Evolutionary conservation across 768 basidiomycete species (phyloP).

Genomic region (Megacollybia marginata): DNA sequence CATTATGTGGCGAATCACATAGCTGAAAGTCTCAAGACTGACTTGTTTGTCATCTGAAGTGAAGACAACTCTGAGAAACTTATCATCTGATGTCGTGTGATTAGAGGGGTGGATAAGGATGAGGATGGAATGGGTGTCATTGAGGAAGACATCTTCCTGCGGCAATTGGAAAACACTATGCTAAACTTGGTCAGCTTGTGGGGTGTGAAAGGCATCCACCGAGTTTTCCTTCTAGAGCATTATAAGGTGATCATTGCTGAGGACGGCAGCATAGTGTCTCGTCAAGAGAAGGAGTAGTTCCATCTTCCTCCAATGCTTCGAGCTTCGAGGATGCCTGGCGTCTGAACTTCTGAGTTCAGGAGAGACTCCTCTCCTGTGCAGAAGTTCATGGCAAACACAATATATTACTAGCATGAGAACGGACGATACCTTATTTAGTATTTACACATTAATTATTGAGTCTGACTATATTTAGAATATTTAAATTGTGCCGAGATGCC

Average conservation of each 20-base stretch:
- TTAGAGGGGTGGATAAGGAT: conserved; percentile 79
- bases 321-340: no score
- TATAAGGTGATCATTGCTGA: conserved; percentile 61
- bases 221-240: conserved; percentile 90
- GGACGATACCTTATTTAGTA: no score
- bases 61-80: conserved; percentile 98
- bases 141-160: conserved; percentile 94
- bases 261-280: conserved; percentile 59
- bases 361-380: no score
- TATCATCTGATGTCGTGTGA: conserved; percentile 91
- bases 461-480: no score
- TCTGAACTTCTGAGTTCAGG: no score
- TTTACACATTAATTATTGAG: no score
- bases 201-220: conserved; percentile 84
- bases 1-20: conserved; percentile 90
- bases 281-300: conserved; percentile 84
- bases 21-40: conserved; percentile 89
- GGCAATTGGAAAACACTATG: conserved; percentile 95
- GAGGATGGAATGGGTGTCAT: conserved; percentile 67
- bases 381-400: no score
- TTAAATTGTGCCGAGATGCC: no score
- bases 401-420: no score
- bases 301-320: no score
- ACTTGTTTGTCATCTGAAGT: conserved; percentile 97
- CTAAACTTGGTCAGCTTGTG: conserved; percentile 91